Base-by-base conservation (phyloP, 2,329 filamentous ascomycete genomes). In the Massarina eburnea region DNA sequence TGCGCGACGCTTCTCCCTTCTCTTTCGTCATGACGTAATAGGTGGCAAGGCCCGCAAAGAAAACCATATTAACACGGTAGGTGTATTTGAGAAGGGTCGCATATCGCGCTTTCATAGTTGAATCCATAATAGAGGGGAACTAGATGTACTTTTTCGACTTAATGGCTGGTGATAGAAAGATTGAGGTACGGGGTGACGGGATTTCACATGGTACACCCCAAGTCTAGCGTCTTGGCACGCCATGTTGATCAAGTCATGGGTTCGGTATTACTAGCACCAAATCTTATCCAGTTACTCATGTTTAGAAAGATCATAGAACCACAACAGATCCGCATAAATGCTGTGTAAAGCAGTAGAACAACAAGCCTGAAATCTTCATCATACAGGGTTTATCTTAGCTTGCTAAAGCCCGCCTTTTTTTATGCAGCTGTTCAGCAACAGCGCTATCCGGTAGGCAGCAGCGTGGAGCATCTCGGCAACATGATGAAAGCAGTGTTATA, bases 11-110 rank as follows among this genome's bases (percentile, higher is more conserved):
- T 15, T 30, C 20, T 35, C 32, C 19, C 22, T 37, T 19, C 14
- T 19, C 24, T 18, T 26, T 32, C 19, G 45, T 53, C 17, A 52
- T 34, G 24, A 52, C 41, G 17, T 54, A 59, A 52, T 54, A 54
- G 5, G 41, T 44, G 1, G 46, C 46, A 19, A 57, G 55, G 1
- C 52, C 52, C 4, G 47, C 47, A 20, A 57, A 53, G 36, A 55
- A 57, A 19, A 56, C 40, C 37, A 57, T 36, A 24, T 57, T 58
- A 1, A 37, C 49, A 33, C 48, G 53, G 19, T 51, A 51, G 2
- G 48, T 57, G 39, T 52, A 54, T 21, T 41, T 49, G 20, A 57
- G 37, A 5, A 59, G 50, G 2, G 41, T 48, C 12, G 39, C 24
- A 10, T 52, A 19, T 14, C 39, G 45, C 8, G 41, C 8, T 5